Base-by-base conservation (phyloP, 2,329 filamentous ascomycete genomes). In the Sporothrix euskadiensis region DNA sequence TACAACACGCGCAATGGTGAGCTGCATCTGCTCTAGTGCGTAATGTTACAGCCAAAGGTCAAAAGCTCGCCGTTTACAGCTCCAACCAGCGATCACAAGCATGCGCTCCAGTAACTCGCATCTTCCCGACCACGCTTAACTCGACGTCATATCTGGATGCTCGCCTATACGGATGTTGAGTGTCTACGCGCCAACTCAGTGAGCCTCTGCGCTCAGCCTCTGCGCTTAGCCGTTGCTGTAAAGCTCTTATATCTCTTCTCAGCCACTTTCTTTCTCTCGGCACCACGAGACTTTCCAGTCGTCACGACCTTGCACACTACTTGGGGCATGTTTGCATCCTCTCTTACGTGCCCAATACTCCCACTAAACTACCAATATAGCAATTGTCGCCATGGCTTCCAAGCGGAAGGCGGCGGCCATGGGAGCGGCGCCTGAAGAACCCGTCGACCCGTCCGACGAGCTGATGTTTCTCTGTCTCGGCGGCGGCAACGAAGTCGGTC, bases 401-500 rank as follows among this genome's bases (percentile, higher is more conserved):
- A 98, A 98, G 84, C 90, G 95, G 79, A 98, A 98, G 82, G 92
- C 92, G 66, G 88, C 89, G 73, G 91, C 91, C 10, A 91, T 97
- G 87, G 88, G 89, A 71, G 84, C 89, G 70, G 81, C 85, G 16
- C 88, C 90, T 57, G 94, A 98, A 73, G 94, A 98, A 79, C 93
- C 94, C 0, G 91, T 97, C 74, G 95, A 98, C 79, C 94, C 96
- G 4, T 89, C 94, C 0, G 96, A 99, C 80, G 94, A 98, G 85
- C 88, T 99, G 74, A 92, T 94, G 84, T 99, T 99, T 79, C 88
- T 97, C 72, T 97, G 94, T 79, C 85, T 99, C 52, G 96, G 96
- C 75, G 96, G 96, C 75, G 96, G 96, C 77, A 98, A 98, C 82
- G 96, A 99, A 83, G 96, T 99, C 75, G 96, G 96, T 71, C 88